Evolutionary conservation across 2,329 filamentous ascomycete species (phyloP), one percentile per base, ranked within the genome.

Genomic region (Graphiopsis chlorocephala): DNA sequence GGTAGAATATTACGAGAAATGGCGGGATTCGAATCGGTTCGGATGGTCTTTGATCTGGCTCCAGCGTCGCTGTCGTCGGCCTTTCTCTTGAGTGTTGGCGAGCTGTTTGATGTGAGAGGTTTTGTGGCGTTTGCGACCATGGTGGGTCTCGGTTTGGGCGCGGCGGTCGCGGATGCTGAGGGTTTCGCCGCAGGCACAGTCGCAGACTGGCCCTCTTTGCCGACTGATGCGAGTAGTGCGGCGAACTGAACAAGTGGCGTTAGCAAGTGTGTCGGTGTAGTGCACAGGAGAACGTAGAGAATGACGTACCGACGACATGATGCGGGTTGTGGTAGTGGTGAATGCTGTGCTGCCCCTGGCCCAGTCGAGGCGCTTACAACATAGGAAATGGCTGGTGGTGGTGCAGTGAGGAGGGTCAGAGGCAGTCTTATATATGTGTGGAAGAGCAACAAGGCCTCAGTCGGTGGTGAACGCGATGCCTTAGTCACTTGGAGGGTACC

Each of bases 51-150:
- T 29, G 74, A 63, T 65, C 73, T 73, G 10, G 74, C 68, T 53
- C 70, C 66, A 60, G 75, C 71, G 31, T 76, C 77, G 60, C 71
- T 68, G 68, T 77, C 72, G 64, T 81, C 73, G 69, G 75, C 68
- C 63, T 75, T 75, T 58, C 76, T 70, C 69, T 77, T 75, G 50
- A 74, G 66, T 29, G 72, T 72, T 53, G 73, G 70, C 26, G 69
- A 69, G 1, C 71, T 67, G 67, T 73, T 71, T 61, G 67, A 26
- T 65, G 62, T 48, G 20, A 57, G 33, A 53, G 60, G 59, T 68
- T 68, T 69, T 61, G 68, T 65, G 56, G 64, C 61, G 61, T 68
- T 65, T 55, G 64, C 53, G 56, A 67, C 61, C 53, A 60, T 48
- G 62, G 63, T 28, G 20, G 64, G 52, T 42, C 61, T 57, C 35